Base-by-base conservation (phyloP, 2,329 filamentous ascomycete species). In the Aureobasidium sp. region DNA sequence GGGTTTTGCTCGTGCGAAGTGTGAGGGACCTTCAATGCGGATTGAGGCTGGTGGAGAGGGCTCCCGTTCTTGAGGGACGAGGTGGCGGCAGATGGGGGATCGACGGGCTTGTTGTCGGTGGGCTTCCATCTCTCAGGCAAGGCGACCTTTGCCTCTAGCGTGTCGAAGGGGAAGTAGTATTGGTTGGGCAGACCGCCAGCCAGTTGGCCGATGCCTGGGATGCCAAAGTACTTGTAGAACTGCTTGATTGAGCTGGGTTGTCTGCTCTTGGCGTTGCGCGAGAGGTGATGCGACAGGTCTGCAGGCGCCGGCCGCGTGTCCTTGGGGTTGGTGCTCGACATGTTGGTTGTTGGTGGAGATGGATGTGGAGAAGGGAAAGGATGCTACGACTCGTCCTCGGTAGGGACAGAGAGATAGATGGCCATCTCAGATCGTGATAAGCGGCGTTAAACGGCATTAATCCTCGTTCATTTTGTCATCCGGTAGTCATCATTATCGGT, bases 111-210 rank as follows among this genome's bases (percentile, higher is more conserved):
- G 70, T 87, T 88, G 38, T 84, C 82, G 11, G 86, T 85, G 1
- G 87, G 87, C 35, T 82, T 79, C 80, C 88, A 94, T 72, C 91
- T 83, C 64, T 87, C 78, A 8, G 90, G 86, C 63, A 83, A 82
- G 33, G 90, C 89, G 63, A 87, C 84, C 65, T 87, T 85, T 42
- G 91, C 89, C 74, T 95, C 90, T 64, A 96, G 84, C 0, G 90
- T 94, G 68, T 96, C 91, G 74, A 88, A 96, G 9, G 92, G 92
- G 69, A 96, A 96, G 75, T 90, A 90, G 61, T 82, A 81, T 40
- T 86, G 79, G 73, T 94, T 87, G 17, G 92, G 92, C 23, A 95
- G 82, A 62, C 83, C 83, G 68, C 83, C 83, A 11, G 83, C 83
- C 38, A 85, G 71, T 67, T 86, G 84, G 17, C 78, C 81, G 65